phyloP scores from a whole-genome alignment of 1,284 basidiomycete genomes.

The Sphagnurus paluster region DNA sequence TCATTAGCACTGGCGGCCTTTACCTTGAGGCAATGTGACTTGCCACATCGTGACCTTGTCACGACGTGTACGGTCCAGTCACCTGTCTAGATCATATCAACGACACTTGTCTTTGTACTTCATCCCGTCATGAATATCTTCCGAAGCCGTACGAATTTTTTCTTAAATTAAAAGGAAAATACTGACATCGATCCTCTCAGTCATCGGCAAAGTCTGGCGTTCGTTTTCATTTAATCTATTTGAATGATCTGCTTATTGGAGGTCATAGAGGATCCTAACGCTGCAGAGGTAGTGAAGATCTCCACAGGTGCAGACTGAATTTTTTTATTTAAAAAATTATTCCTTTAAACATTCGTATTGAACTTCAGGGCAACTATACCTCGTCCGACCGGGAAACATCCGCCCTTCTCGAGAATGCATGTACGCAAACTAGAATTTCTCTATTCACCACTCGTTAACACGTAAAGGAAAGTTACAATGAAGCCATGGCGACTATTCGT shows the following conservation, averaged over 20 bases:
- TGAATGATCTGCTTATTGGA: slow-evolving; percentile 22
- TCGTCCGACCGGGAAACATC: slow-evolving; percentile 88
- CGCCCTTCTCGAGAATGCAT: slow-evolving; percentile 97
- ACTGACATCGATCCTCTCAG: slow-evolving; percentile 40
- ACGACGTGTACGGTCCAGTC: slow-evolving; percentile 30
- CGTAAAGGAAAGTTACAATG: slow-evolving; percentile 73
- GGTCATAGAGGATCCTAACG: slow-evolving; percentile 74
- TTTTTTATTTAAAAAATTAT: neutral
- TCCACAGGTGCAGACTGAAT: slow-evolving; percentile 50
- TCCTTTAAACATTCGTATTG: neutral
- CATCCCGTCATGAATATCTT: slow-evolving; percentile 47
- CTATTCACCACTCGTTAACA: slow-evolving; percentile 8
- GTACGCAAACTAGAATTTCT: slow-evolving; percentile 48
- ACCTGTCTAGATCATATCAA: slow-evolving; percentile 8
- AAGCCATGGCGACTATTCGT: slow-evolving; percentile 93
- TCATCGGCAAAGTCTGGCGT: slow-evolving; percentile 96
- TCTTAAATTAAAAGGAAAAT: slow-evolving; percentile 7
- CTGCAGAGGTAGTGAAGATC: slow-evolving; percentile 92
- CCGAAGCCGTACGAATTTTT: slow-evolving; percentile 69
- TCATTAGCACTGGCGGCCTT: too few relatives aligned
- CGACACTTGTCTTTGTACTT: slow-evolving; percentile 21
- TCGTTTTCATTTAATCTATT: slow-evolving; percentile 36
- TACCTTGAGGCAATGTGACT: slow-evolving; percentile 16
- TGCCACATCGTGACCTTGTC: slow-evolving; percentile 31
- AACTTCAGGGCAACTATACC: slow-evolving; percentile 76